phyloP scores from a whole-genome alignment of 202 grass and related monocot genomes.

The Panicum hallii region DNA sequence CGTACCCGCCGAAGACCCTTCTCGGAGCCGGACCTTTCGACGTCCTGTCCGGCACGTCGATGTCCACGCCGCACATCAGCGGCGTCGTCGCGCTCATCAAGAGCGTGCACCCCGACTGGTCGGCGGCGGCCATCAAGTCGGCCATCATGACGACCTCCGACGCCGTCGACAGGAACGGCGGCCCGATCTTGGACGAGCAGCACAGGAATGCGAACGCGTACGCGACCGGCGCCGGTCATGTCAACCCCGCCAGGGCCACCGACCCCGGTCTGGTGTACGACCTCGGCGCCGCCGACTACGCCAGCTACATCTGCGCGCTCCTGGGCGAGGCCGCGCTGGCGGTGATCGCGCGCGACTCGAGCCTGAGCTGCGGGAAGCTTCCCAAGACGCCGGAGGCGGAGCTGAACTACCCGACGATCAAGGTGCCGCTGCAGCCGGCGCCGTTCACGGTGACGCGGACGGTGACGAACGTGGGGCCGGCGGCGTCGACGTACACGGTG shows the following conservation, averaged over 20 bases:
- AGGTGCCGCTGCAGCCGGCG: neutral
- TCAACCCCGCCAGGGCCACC: conserved; percentile 16
- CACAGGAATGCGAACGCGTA: neutral
- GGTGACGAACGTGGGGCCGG: conserved; percentile 40
- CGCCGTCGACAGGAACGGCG: neutral
- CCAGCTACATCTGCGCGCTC: conserved; percentile 20
- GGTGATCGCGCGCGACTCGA: neutral
- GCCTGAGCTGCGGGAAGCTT: conserved; percentile 16
- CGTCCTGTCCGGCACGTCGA: conserved; percentile 15
- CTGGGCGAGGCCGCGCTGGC: neutral
- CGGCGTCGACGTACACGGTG: conserved; percentile 27
- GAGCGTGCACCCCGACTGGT: neutral
- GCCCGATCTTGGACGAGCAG: conserved; percentile 5
- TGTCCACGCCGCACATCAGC: conserved; percentile 12
- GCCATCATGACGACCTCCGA: conserved; percentile 25
- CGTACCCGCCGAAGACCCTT: neutral
- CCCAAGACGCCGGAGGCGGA: conserved; percentile 11
- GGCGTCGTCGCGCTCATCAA: conserved; percentile 3
- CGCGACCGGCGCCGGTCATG: conserved; percentile 27
- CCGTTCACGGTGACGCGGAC: conserved; percentile 31
- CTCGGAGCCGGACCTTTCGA: neutral
- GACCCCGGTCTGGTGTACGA: conserved; percentile 39
- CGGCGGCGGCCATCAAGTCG: conserved; percentile 10
- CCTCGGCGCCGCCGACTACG: conserved; percentile 7
- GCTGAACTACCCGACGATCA: conserved; percentile 48